Evolutionary conservation across 352 stramenopile species (phyloP), one percentile per base, ranked within the genome.

Genomic region (Globisporangium middletonii): DNA sequence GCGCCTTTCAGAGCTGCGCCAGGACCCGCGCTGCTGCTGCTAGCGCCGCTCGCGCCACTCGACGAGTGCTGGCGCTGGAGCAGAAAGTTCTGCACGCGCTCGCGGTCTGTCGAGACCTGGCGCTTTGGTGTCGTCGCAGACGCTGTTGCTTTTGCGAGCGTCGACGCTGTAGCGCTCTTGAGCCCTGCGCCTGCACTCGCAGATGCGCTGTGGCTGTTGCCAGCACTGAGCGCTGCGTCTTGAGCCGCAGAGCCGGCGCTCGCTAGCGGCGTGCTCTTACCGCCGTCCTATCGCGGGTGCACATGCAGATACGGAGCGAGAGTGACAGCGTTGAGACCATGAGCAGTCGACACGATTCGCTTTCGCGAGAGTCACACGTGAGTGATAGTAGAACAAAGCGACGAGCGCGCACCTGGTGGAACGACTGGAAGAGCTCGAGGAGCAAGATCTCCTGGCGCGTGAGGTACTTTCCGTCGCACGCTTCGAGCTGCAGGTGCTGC

Each of bases 371-470:
- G 46, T 5, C 8, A n/a, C 38, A n/a, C 9, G 38, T 11, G 16
- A n/a, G 38, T 44, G 38, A 44, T 18, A 44, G 37, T 33, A 38
- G 52, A n/a, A 33, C 5, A 60, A 11, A 19, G 47, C 12, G 45
- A n/a, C 8, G 44, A 53, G 28, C 16, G 68, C 65, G 46, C 49
- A 69, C 71, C 15, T 56, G n/a, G 16, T 55, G 45, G 44, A 73
- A 61, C 47, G 76, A 63, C 54, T 84, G 63, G 57, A 86, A 92
- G 35, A 90, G 72, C 56, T 89, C 71, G 28, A 85, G 53, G 28
- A 92, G 61, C 23, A 90, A 65, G 35, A 89, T 89, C 65, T 92
- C 83, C 63, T 92, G 83, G 43, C 69, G 64, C 43, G 83, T 92
- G 45, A 92, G 77, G 71, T 89, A 92, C 60, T 85, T 86, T 12